Conservation (phyloP, 2,329 filamentous ascomycete genomes). For the Colletotrichum kahawae region DNA sequence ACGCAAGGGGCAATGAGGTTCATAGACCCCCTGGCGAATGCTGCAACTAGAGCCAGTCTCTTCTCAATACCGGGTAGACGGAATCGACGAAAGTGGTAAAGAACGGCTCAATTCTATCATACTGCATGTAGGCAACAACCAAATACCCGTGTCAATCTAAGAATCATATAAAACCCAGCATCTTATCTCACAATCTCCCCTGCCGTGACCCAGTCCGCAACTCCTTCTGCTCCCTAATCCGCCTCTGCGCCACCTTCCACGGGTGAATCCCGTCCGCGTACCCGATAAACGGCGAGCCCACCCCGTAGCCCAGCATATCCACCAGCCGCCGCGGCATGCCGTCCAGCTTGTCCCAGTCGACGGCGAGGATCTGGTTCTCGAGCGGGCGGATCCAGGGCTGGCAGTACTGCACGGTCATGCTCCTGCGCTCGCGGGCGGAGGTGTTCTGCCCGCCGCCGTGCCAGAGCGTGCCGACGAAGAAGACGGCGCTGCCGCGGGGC, state of each 20-base stretch:
- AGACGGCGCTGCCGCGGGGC: constrained; percentile 39
- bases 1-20: neutral
- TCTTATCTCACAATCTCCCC: neutral
- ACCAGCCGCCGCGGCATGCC: constrained; percentile 26
- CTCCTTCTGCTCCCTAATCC: constrained; percentile 19
- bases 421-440: constrained; percentile 31
- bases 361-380: constrained; percentile 40
- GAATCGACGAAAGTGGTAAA: neutral
- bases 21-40: neutral
- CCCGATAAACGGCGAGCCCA: constrained; percentile 27
- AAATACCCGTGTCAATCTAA: neutral
- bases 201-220: neutral
- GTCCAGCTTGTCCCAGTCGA: constrained; percentile 30
- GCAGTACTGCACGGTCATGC: constrained; percentile 44
- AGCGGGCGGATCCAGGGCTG: constrained; percentile 43
- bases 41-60: neutral
- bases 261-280: constrained; percentile 27
- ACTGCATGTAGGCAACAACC: neutral
- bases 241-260: constrained; percentile 17
- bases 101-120: no score
- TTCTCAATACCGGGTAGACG: neutral
- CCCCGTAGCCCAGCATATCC: constrained; percentile 29
- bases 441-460: constrained; percentile 42
- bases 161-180: fast-evolving
- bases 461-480: constrained; percentile 39